Percentiles rank a stretch among this genome's conserved stretches.
phyloP scores from a whole-genome alignment of 2,329 filamentous ascomycete species.

The Fusarium keratoplasticum region DNA sequence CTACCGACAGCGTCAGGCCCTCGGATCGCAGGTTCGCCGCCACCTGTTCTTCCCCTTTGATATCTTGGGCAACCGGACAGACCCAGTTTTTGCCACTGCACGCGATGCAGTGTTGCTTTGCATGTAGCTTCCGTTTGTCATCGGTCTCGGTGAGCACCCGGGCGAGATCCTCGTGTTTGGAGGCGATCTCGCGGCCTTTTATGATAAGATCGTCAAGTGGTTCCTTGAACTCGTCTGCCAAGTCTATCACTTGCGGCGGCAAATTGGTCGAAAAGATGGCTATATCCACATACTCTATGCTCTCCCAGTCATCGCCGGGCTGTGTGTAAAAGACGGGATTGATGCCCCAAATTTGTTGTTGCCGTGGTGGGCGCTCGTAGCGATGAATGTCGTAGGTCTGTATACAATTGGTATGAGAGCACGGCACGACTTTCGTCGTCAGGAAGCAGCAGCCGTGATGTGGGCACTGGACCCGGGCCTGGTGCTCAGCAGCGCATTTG shows the following conservation, averaged over 20 bases:
- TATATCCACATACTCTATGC: neutral
- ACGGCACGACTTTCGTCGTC: conserved; percentile 11
- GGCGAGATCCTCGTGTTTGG: neutral
- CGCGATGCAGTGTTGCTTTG: neutral
- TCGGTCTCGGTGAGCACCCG: neutral
- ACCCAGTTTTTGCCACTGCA: neutral
- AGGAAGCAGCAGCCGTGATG: conserved; percentile 45
- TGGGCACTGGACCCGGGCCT: conserved; percentile 31
- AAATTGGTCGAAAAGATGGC: neutral
- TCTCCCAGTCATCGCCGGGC: neutral
- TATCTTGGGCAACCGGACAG: neutral
- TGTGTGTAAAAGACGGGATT: neutral
- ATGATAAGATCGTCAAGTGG: neutral
- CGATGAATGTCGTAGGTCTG: conserved; percentile 21
- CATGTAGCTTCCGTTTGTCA: neutral
- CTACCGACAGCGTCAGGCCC: neutral
- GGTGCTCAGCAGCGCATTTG: conserved; percentile 23
- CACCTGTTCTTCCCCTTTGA: neutral
- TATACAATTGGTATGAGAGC: conserved; percentile 5
- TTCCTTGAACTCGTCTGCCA: neutral
- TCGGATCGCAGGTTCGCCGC: neutral
- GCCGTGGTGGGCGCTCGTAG: conserved; percentile 10
- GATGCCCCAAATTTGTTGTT: neutral
- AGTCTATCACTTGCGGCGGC: neutral
- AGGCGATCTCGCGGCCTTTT: neutral